Percentiles rank a stretch among this genome's conserved stretches.
phyloP scores from a whole-genome alignment of 495 filamentous ascomycete species.

The Lepidopterella palustris region DNA sequence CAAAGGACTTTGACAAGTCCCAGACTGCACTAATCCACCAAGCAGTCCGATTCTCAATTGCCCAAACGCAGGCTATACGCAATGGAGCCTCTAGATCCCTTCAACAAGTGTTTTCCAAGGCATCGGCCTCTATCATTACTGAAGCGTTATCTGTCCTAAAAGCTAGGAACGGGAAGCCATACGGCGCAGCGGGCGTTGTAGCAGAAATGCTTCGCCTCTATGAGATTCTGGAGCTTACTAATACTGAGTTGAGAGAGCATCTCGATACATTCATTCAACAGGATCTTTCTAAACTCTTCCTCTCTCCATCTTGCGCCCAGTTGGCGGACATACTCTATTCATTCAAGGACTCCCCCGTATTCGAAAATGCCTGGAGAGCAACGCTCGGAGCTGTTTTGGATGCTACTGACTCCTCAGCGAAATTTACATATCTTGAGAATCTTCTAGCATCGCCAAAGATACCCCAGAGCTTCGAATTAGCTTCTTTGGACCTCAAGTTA shows the following conservation, averaged over 20 bases:
- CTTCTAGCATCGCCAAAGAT: conserved; percentile 32
- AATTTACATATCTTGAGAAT: conserved; percentile 26
- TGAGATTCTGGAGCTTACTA: conserved; percentile 21
- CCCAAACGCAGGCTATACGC: conserved; percentile 7
- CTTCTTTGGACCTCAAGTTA: conserved; percentile 22
- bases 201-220: conserved; percentile 41
- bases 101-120: conserved; percentile 29
- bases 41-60: conserved; percentile 6
- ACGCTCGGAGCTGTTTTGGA: conserved; percentile 28
- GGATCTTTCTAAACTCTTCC: conserved; percentile 46
- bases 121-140: conserved; percentile 38
- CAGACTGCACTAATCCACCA: conserved; percentile 50
- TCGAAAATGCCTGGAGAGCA: conserved; percentile 28
- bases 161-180: conserved; percentile 71
- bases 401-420: conserved; percentile 27
- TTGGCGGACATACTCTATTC: conserved; percentile 30
- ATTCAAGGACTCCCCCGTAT: conserved; percentile 19
- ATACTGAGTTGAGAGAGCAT: conserved; percentile 15
- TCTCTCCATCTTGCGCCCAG: conserved; percentile 48
- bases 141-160: conserved; percentile 46
- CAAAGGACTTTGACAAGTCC: conserved; percentile 63
- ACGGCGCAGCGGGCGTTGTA: conserved; percentile 64
- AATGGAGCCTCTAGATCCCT: conserved; percentile 19
- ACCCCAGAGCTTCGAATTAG: conserved; percentile 17
- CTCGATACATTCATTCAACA: conserved; percentile 42